These are phyloP conservation scores for Fonsecaea pugnacius DNA, from an alignment of 2,329 filamentous ascomycete species.

Conservation along the genomic window DNA sequence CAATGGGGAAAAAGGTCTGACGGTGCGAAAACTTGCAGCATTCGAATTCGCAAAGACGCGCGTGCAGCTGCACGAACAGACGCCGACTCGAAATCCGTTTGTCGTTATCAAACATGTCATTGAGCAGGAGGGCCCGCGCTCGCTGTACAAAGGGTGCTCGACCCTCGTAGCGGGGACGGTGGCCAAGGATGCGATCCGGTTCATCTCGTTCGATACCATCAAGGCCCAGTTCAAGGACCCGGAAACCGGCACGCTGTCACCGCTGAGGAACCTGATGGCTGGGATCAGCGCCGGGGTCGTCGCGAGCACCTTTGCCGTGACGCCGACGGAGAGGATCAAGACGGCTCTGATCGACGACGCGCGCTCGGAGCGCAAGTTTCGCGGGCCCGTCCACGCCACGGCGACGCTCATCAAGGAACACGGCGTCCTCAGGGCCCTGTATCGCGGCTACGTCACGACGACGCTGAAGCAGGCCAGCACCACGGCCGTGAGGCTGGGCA, in stretches of 20 bases:
- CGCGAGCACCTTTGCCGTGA: conserved; percentile 67
- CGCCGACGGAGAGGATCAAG: conserved; percentile 70
- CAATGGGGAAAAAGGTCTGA: not conserved
- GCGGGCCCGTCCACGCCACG: conserved; percentile 57
- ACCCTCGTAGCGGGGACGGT: conserved; percentile 65
- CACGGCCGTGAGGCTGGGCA: conserved; percentile 65
- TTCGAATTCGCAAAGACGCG: conserved; percentile 71
- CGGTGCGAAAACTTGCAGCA: conserved; percentile 43
- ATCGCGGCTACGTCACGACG: conserved; percentile 63
- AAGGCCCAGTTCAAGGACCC: conserved; percentile 58
- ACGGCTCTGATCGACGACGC: conserved; percentile 70
- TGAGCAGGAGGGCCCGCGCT: conserved; percentile 59
- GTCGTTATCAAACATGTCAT: conserved; percentile 60
- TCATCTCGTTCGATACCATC: conserved; percentile 69
- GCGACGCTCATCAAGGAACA: conserved; percentile 56
- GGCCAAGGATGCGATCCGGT: conserved; percentile 68
- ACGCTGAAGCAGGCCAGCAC: conserved; percentile 67
- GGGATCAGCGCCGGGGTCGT: conserved; percentile 68
- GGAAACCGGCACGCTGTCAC: conserved; percentile 61
- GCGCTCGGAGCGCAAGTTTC: conserved; percentile 52
- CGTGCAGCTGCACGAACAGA: conserved; percentile 57
- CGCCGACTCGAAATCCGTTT: conserved; percentile 61
- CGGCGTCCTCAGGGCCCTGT: conserved; percentile 58
- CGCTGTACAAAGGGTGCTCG: conserved; percentile 67
- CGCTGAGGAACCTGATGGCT: conserved; percentile 62